phyloP scores from a whole-genome alignment of 805 yeast genomes.

The Candida schatavii region DNA sequence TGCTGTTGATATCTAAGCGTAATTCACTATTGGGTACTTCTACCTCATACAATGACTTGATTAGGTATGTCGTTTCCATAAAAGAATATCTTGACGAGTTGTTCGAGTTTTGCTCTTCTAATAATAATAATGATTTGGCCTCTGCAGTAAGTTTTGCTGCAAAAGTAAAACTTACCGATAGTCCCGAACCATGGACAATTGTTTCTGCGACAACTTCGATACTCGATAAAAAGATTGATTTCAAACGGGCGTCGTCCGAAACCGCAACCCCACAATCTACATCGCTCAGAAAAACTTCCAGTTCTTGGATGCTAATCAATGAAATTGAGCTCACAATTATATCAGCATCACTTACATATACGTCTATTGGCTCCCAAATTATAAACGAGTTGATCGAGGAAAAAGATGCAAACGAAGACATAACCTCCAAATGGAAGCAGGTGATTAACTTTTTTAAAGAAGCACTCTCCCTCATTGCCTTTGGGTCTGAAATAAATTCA shows the following conservation, averaged over 20 bases:
- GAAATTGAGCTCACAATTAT: conserved; percentile 28
- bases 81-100: conserved; percentile 33
- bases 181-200: conserved; percentile 17
- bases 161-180: conserved; percentile 1
- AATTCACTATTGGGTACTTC: conserved; percentile 12
- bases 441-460: conserved; percentile 31
- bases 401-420: conserved; percentile 10
- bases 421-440: conserved; percentile 35
- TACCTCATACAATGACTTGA: conserved; percentile 20
- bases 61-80: conserved; percentile 28
- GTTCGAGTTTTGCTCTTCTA: conserved; percentile 12
- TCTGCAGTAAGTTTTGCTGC: conserved; percentile 7
- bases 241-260: background rate
- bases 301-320: conserved; percentile 27
- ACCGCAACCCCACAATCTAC: background rate
- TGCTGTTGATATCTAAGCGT: conserved; percentile 15
- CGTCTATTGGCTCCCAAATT: conserved; percentile 33
- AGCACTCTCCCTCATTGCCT: conserved; percentile 24
- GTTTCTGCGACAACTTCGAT: background rate
- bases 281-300: background rate
- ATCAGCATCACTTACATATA: conserved; percentile 27
- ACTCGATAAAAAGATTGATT: background rate
- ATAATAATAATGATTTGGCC: conserved; percentile 3
- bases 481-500: conserved; percentile 17
- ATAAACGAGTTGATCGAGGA: conserved; percentile 33